A percentile compares a stretch with the other conserved stretches of the same genome.
phyloP scores from a whole-genome alignment of 2,329 filamentous ascomycete species.

The Alternaria atra region DNA sequence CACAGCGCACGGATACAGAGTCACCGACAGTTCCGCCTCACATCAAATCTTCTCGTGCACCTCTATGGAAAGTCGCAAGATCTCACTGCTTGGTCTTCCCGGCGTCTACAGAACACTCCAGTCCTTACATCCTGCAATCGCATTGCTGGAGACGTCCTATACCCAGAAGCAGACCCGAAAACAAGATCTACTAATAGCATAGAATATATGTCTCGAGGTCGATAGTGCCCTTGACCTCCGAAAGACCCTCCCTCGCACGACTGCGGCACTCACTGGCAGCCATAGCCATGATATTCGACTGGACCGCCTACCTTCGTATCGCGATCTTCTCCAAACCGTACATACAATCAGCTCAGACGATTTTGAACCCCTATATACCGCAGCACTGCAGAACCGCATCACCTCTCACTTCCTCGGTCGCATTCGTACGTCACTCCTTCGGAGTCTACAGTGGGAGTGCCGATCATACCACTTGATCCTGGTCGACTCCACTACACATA shows the following conservation, averaged over 20 bases:
- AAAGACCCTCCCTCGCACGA: not conserved
- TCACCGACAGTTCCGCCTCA: not conserved
- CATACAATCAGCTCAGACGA: not conserved
- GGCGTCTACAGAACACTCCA: not conserved
- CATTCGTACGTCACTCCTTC: not conserved
- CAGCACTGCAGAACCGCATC: not conserved
- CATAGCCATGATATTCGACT: not conserved
- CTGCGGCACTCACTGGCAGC: not conserved
- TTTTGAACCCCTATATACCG: too few species aligned
- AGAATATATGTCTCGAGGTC: not conserved
- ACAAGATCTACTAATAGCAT: not conserved
- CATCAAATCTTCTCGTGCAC: not conserved
- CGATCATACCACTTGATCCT: not conserved
- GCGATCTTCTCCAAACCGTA: not conserved
- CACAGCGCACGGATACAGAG: conserved; percentile 1
- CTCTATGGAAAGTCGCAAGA: not conserved
- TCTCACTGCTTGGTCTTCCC: not conserved
- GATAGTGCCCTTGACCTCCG: not conserved
- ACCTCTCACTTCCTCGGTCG: too few species aligned
- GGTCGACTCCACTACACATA: not conserved
- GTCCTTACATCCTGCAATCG: not conserved
- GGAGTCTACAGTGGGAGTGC: not conserved
- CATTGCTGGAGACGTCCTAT: not conserved
- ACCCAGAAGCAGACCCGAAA: not conserved
- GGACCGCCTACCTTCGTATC: not conserved